Percentiles rank a stretch among this genome's conserved stretches.
These are phyloP conservation scores for Aspergillus niger DNA, from an alignment of 2,329 filamentous ascomycete genomes.

Conservation along the genomic window DNA sequence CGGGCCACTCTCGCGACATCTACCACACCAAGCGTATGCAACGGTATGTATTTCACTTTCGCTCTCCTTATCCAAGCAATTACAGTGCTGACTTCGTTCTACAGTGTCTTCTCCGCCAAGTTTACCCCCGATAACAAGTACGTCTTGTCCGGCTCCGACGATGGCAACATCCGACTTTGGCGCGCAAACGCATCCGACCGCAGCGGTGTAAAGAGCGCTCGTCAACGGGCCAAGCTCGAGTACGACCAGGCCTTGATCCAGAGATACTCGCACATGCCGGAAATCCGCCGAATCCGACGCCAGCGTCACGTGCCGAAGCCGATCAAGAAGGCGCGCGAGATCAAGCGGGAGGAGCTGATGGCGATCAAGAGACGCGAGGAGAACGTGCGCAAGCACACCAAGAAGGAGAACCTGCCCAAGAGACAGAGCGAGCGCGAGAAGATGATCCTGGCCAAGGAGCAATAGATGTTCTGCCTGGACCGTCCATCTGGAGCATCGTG, in stretches of 20 bases:
- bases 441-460: slow-evolving; percentile 74
- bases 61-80: background rate
- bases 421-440: slow-evolving; percentile 83
- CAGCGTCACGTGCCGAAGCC: slow-evolving; percentile 91
- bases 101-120: slow-evolving; percentile 74
- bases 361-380: slow-evolving; percentile 89
- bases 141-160: slow-evolving; percentile 85
- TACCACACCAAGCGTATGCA: slow-evolving; percentile 99
- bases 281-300: slow-evolving; percentile 84
- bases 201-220: slow-evolving; percentile 80
- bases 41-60: slow-evolving; percentile 42
- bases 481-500: background rate
- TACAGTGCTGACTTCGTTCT: slow-evolving; percentile 17
- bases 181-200: slow-evolving; percentile 80
- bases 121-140: slow-evolving; percentile 92
- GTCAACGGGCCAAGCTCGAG: slow-evolving; percentile 83
- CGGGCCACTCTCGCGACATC: slow-evolving; percentile 84
- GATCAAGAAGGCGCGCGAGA: slow-evolving; percentile 93
- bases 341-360: slow-evolving; percentile 86
- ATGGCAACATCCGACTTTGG: slow-evolving; percentile 91
- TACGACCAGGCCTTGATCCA: slow-evolving; percentile 85
- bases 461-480: slow-evolving; percentile 44
- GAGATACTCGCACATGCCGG: slow-evolving; percentile 92
- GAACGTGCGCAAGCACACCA: slow-evolving; percentile 89
- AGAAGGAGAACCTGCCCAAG: slow-evolving; percentile 72